A percentile compares a stretch with the other conserved stretches of the same genome.
phyloP scores from a whole-genome alignment of 306 rosid species.

The Abrus precatorius region DNA sequence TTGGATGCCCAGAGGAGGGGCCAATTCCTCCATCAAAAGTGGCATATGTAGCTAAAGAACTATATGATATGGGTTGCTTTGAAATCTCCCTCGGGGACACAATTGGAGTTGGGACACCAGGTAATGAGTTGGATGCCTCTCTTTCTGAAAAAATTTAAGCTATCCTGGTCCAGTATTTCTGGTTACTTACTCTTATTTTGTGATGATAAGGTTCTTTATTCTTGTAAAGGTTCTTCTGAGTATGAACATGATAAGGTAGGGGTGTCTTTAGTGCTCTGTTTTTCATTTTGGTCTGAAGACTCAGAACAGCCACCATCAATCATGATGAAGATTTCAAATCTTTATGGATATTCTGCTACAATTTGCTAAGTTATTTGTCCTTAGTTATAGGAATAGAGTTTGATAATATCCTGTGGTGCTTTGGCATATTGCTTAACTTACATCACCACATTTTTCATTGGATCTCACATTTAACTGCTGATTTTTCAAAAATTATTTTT shows the following conservation, averaged over 20 bases:
- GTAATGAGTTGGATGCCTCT: slow-evolving; percentile 52
- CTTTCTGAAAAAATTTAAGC: neutral
- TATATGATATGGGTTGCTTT: slow-evolving; percentile 94
- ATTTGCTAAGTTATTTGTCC: neutral
- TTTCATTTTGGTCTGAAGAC: neutral
- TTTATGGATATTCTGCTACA: neutral
- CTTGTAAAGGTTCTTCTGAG: neutral
- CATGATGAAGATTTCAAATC: slow-evolving; percentile 13
- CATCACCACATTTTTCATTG: neutral
- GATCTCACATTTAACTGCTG: neutral
- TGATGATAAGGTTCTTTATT: neutral
- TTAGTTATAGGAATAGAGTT: neutral
- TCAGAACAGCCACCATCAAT: neutral
- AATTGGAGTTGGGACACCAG: slow-evolving; percentile 90
- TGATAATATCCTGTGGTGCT: neutral
- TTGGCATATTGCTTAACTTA: slow-evolving; percentile 7
- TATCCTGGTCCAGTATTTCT: neutral
- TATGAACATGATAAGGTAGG: neutral
- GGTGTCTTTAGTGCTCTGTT: neutral
- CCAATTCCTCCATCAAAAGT: slow-evolving; percentile 79
- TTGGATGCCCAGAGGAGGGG: slow-evolving; percentile 97
- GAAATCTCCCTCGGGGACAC: slow-evolving; percentile 98
- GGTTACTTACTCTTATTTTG: neutral
- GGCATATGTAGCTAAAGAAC: slow-evolving; percentile 89
- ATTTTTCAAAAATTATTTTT: neutral